Evolutionary conservation across 768 basidiomycete genomes (phyloP).

Genomic region (Phylloporus arenicola): DNA sequence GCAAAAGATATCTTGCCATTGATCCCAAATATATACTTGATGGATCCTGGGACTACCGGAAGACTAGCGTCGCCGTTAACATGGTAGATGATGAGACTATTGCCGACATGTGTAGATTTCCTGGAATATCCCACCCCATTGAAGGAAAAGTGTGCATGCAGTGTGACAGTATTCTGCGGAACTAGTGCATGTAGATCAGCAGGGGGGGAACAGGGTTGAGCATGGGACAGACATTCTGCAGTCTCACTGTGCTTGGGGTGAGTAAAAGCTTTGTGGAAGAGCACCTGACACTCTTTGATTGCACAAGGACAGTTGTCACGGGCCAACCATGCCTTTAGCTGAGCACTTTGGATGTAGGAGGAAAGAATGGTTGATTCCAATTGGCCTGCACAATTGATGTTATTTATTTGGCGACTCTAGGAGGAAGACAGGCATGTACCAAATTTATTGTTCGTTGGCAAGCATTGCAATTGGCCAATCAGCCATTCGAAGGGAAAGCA

Average conservation of each 20-base stretch:
- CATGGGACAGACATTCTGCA: not conserved
- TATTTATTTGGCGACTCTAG: not conserved
- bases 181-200: not conserved
- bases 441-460: not conserved
- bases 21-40: conserved; percentile 2
- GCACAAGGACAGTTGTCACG: not conserved
- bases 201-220: not conserved
- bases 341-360: not conserved
- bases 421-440: not conserved
- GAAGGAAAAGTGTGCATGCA: not conserved
- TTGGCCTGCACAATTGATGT: not conserved
- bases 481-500: not conserved
- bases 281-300: not conserved
- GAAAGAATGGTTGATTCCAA: not conserved
- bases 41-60: not conserved
- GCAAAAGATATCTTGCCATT: not conserved
- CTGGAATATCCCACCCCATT: not conserved
- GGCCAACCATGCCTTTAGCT: not conserved
- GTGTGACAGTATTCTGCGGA: not conserved
- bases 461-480: not conserved
- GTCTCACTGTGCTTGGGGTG: not conserved
- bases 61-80: not conserved
- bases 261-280: conserved; percentile 9
- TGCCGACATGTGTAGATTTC: not conserved
- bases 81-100: not conserved